These are phyloP conservation scores for Fagopyrum esculentum DNA, from an alignment of 148 eudicot genomes.

Conservation along the genomic window DNA sequence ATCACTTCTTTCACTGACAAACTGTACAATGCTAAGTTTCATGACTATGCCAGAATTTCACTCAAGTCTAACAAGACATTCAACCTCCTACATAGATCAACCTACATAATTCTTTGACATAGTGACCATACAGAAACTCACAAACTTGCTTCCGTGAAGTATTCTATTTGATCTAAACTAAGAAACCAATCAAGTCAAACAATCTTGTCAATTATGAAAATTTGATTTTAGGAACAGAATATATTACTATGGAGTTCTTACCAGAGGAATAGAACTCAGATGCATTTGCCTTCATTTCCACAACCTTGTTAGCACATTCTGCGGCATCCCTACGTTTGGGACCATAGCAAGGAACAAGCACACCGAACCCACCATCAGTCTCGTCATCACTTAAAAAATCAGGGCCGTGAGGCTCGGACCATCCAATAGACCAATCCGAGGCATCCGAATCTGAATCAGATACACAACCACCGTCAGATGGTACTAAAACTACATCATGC, in stretches of 20 bases:
- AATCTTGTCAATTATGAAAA: not conserved
- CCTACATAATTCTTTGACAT: not conserved
- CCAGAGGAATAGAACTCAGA: not conserved
- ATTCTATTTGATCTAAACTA: not conserved
- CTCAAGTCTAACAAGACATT: not conserved
- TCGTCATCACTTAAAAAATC: conserved; percentile 85
- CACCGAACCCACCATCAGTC: conserved; percentile 79
- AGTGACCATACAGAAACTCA: not conserved
- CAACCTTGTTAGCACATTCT: not conserved
- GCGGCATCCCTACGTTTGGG: not conserved
- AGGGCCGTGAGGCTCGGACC: conserved; percentile 89
- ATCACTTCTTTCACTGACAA: not conserved
- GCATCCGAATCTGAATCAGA: conserved; percentile 93
- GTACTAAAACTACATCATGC: conserved; percentile 76
- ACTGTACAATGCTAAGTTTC: no score
- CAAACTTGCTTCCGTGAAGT: not conserved
- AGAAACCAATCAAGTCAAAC: not conserved
- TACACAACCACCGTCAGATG: conserved; percentile 75
- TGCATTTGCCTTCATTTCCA: not conserved
- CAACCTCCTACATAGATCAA: not conserved
- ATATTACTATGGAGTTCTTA: not conserved
- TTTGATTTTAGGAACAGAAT: not conserved
- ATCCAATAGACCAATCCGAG: conserved; percentile 97
- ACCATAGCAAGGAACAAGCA: conserved; percentile 83
- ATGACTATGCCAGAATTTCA: no score